Conservation (phyloP, 1,284 basidiomycete species). For the Pterulicium gracile region DNA sequence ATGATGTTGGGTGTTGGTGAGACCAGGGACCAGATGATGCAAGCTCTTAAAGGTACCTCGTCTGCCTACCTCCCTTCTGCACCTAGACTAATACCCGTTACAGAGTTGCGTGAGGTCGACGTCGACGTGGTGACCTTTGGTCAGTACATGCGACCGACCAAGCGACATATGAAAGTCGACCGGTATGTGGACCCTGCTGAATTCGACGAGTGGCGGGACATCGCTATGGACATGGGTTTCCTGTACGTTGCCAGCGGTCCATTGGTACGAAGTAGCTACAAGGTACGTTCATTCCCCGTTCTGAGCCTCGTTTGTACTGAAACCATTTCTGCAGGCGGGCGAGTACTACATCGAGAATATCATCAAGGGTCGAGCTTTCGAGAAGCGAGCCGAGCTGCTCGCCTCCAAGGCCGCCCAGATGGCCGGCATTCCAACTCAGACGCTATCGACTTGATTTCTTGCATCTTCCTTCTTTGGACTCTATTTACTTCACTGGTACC, state of each 20-base stretch:
- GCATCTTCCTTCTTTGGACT: too few species aligned
- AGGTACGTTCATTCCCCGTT: constrained; percentile 40
- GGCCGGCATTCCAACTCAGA: too few species aligned
- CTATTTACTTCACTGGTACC: too few species aligned
- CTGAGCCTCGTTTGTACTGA: constrained; percentile 5
- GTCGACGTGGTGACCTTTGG: constrained; percentile 99
- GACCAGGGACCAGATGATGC: constrained; percentile 72
- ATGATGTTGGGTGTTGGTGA: constrained; percentile 99
- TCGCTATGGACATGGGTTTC: constrained; percentile 92
- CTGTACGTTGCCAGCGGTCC: constrained; percentile 96
- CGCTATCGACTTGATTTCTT: not conserved
- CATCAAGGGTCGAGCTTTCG: constrained; percentile 45
- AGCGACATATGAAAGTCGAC: constrained; percentile 98
- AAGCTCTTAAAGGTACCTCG: constrained; percentile 69
- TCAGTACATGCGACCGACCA: constrained; percentile 99
- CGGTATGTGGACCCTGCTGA: constrained; percentile 92
- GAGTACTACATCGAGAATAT: constrained; percentile 92
- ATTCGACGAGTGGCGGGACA: constrained; percentile 85
- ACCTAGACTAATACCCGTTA: not conserved
- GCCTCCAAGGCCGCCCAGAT: constrained; percentile 16
- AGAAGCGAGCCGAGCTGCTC: constrained; percentile 29
- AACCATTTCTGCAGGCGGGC: constrained; percentile 49
- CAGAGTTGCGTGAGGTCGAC: constrained; percentile 78
- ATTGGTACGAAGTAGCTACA: constrained; percentile 92
- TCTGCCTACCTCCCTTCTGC: not conserved